A percentile compares a stretch with the other conserved stretches of the same genome.
Evolutionary conservation across 176 grass and related monocot species (phyloP).

Genomic region (Alloteropsis semialata): DNA sequence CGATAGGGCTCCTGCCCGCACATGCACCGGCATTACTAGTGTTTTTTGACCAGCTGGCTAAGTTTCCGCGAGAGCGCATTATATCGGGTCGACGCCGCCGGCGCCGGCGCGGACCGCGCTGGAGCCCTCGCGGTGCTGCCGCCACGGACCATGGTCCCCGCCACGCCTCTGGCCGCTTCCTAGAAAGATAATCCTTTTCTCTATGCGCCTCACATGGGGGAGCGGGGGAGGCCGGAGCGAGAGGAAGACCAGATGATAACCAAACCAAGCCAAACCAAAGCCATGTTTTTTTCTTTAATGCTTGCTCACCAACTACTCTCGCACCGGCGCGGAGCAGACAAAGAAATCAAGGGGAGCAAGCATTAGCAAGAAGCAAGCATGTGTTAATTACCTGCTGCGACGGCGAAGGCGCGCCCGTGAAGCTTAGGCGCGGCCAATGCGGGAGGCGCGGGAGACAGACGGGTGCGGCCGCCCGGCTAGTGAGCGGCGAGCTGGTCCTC

Average conservation of each 20-base stretch:
- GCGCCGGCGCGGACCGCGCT: conserved; percentile 21
- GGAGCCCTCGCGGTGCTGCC: conserved; percentile 28
- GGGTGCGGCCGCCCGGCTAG: neutral
- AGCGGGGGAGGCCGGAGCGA: neutral
- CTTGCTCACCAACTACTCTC: conserved; percentile 2
- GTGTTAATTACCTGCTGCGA: conserved; percentile 15
- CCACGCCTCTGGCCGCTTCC: conserved; percentile 31
- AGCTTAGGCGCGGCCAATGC: conserved; percentile 10
- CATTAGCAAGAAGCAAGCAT: neutral
- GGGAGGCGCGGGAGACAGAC: neutral
- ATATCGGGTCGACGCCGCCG: conserved; percentile 5
- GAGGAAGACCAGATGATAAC: neutral
- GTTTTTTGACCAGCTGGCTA: neutral
- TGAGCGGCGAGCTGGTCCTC: neutral
- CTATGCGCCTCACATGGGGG: conserved; percentile 51
- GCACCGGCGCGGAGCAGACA: neutral
- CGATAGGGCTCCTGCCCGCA: conserved; percentile 6
- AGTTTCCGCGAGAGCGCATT: neutral
- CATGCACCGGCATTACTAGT: conserved; percentile 23
- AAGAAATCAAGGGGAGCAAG: neutral
- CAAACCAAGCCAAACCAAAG: conserved; percentile 1
- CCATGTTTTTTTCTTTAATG: conserved; percentile 9
- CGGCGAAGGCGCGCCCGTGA: neutral
- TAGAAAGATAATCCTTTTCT: conserved; percentile 18
- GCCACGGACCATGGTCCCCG: conserved; percentile 46